These are phyloP conservation scores for Spizellomyces sp. DNA, from an alignment of 192 early-diverging fungal genomes.

Conservation along the genomic window DNA sequence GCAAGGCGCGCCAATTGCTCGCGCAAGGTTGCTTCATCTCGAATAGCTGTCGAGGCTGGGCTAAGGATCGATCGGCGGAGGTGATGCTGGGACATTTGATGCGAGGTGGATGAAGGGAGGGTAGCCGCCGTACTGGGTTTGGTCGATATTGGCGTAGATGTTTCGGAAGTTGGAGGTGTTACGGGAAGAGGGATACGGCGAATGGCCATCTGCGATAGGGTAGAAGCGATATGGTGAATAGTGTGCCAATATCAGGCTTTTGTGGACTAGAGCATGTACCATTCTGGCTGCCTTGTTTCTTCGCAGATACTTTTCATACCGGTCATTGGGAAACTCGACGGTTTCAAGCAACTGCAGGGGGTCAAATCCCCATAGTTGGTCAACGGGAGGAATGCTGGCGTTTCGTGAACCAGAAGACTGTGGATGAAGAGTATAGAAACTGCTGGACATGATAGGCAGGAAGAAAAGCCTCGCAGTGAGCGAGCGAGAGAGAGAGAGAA, in stretches of 20 bases:
- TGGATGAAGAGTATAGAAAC: not conserved
- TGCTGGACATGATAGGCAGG: not conserved
- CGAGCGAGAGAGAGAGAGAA: too few species aligned
- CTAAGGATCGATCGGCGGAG: not conserved
- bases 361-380: slow-evolving; percentile 58
- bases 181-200: slow-evolving; percentile 6
- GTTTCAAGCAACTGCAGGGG: slow-evolving; percentile 49
- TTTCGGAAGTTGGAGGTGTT: too few species aligned
- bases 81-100: too few species aligned
- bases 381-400: not conserved
- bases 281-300: slow-evolving; percentile 35
- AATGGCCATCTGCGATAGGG: slow-evolving; percentile 11
- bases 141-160: too few species aligned
- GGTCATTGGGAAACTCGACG: slow-evolving; percentile 60
- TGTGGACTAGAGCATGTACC: slow-evolving; percentile 21
- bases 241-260: not conserved
- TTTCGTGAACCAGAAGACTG: not conserved
- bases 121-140: too few species aligned
- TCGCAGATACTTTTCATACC: slow-evolving; percentile 45
- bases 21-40: slow-evolving; percentile 29
- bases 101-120: too few species aligned
- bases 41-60: not conserved
- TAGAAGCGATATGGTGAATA: not conserved
- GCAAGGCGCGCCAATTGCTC: slow-evolving; percentile 52
- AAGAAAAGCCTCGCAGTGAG: too few species aligned